Conservation (phyloP, 2,329 filamentous ascomycete species). For the Aureobasidium musti region DNA sequence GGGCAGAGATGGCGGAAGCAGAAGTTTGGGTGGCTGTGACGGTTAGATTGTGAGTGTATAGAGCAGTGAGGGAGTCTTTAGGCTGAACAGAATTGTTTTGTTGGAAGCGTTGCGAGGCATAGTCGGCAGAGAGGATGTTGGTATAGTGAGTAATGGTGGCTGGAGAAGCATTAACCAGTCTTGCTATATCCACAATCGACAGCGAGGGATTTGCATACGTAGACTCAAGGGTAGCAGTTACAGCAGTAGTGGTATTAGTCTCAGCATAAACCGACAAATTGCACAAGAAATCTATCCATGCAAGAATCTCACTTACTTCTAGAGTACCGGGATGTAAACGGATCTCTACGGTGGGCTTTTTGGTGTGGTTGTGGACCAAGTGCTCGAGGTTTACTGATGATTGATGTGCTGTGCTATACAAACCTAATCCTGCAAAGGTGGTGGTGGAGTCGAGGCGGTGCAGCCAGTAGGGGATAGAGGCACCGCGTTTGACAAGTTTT, state of each 20-base stretch:
- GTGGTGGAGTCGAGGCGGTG: neutral
- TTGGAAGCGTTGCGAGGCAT: too few species aligned
- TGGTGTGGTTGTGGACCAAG: neutral
- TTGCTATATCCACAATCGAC: neutral
- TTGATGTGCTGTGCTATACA: neutral
- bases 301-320: neutral
- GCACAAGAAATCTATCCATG: neutral
- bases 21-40: neutral
- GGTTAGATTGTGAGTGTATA: neutral
- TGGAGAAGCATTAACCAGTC: neutral
- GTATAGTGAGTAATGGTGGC: neutral
- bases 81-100: neutral
- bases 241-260: neutral
- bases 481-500: neutral
- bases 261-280: neutral
- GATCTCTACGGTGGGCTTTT: constrained; percentile 3
- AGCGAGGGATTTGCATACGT: neutral
- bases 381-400: neutral
- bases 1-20: neutral
- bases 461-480: neutral
- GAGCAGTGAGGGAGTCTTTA: neutral
- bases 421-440: neutral
- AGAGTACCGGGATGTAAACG: neutral
- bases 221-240: neutral
- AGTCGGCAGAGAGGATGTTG: neutral